These are phyloP conservation scores for Linnemannia zychae DNA, from an alignment of 192 early-diverging fungal species.

Conservation along the genomic window DNA sequence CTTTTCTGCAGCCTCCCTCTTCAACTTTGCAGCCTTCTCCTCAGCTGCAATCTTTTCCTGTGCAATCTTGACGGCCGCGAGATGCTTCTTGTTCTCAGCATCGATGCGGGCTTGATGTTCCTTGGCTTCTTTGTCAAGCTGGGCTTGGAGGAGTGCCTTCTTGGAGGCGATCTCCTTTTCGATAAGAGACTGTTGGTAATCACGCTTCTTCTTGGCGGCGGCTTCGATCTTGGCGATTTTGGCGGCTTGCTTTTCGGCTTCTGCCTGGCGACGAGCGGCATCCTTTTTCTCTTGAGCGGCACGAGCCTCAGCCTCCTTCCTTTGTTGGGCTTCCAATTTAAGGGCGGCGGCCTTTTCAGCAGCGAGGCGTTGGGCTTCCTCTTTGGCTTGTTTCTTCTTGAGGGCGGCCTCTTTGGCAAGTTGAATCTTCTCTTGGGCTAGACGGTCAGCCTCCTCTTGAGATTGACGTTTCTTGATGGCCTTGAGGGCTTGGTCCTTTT, in stretches of 20 bases:
- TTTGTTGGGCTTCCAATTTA: conserved; percentile 5
- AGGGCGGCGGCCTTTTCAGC: conserved; percentile 14
- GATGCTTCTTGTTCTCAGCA: conserved; percentile 40
- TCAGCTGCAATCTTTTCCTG: conserved; percentile 26
- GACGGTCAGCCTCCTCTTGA: not conserved
- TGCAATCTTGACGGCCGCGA: conserved; percentile 1
- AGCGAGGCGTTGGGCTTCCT: conserved; percentile 15
- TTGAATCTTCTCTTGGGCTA: not conserved
- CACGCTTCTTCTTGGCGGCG: not conserved
- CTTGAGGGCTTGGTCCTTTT: not conserved
- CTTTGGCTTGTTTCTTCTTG: conserved; percentile 8
- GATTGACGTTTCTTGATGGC: not conserved
- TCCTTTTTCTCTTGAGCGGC: conserved; percentile 19
- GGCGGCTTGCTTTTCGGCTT: not conserved
- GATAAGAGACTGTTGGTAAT: conserved; percentile 6
- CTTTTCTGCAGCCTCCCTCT: conserved; percentile 23
- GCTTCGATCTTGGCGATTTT: conserved; percentile 21
- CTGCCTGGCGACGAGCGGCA: not conserved
- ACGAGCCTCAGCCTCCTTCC: not conserved
- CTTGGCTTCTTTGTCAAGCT: conserved; percentile 18
- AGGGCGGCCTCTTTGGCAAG: too few relatives aligned
- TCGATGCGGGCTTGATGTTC: conserved; percentile 9
- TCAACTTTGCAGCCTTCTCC: conserved; percentile 17
- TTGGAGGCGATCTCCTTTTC: conserved; percentile 16
- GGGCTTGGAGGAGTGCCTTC: conserved; percentile 1